Evolutionary conservation across 2,329 filamentous ascomycete genomes (phyloP), one percentile per base, ranked within the genome.

Genomic region (Furcasterigmium sp.): DNA sequence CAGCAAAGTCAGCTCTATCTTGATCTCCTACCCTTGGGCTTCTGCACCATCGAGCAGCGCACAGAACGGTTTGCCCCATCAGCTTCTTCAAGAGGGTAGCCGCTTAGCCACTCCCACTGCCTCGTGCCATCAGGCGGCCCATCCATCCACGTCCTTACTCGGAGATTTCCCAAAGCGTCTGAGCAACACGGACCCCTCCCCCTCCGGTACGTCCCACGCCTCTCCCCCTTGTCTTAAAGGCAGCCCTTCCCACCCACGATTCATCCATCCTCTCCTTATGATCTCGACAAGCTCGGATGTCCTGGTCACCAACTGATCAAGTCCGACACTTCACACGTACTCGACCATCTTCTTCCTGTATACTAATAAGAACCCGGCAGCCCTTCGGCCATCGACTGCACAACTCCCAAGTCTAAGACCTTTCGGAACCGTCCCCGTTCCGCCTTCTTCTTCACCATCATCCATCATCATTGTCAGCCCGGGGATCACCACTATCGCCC

Each of bases 1-100:
- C 51, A 53, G 48, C 50, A 46, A 56, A 49, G 46, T 53, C 50
- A 51, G 48, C 46, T 49, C 55, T 51, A 50, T 49, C 51, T 56
- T 54, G 51, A 48, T 48, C 49, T 46, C 41, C 48, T 50, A 48
- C 50, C 46, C 46, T 51, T 48, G 50, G 48, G 54, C 47, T 39
- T 37, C 44, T 46, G 28, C 18, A 21, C 38, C 26, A 44, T 41
- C 48, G 17, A 15, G 42, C 49, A 43, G 47, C 46, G 46, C 50
- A 48, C 48, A 52, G 46, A 52, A 51, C 41, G 46, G 48, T 45
- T 51, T 44, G 48, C 50, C 49, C 50, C 45, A 47, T 52, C 45
- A 46, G 43, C 32, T 47, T 53, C 51, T 52, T 50, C 48, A 51
- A 51, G 51, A 51, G 45, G 47, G 45, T 46, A 47, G 38, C 38